Percentiles rank a stretch among this genome's conserved stretches.
These are phyloP conservation scores for Chaetomium olivaceum DNA, from an alignment of 2,329 filamentous ascomycete species.

Conservation along the genomic window DNA sequence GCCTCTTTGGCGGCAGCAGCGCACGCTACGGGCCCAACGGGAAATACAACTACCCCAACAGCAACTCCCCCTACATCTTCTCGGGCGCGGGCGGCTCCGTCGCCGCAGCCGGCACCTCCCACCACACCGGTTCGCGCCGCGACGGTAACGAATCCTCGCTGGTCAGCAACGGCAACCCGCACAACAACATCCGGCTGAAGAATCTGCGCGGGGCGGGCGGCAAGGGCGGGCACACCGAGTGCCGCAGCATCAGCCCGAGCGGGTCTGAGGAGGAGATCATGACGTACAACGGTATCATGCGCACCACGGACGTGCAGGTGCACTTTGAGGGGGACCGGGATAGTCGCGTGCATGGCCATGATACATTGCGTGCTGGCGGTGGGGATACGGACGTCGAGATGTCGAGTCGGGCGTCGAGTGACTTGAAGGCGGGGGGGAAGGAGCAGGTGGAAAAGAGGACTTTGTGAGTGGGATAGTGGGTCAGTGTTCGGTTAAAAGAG, in stretches of 20 bases:
- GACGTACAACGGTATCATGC: constrained; percentile 41
- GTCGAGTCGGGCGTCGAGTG: constrained; percentile 12
- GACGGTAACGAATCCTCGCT: background rate
- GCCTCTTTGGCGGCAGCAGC: constrained; percentile 28
- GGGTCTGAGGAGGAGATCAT: constrained; percentile 40
- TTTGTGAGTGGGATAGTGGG: background rate
- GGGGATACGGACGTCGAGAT: background rate
- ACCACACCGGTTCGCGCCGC: background rate
- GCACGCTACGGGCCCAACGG: constrained; percentile 24
- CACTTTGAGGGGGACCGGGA: constrained; percentile 6
- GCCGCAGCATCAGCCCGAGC: constrained; percentile 36
- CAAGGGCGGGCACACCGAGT: constrained; percentile 27
- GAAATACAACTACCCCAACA: constrained; percentile 15
- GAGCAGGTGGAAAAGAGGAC: background rate
- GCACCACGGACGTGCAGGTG: constrained; percentile 33
- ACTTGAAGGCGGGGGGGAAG: constrained; percentile 3
- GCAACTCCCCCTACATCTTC: constrained; percentile 13
- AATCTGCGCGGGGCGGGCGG: constrained; percentile 22
- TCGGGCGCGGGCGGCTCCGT: constrained; percentile 2
- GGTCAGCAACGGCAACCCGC: background rate
- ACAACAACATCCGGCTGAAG: constrained; percentile 22
- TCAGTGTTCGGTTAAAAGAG: background rate
- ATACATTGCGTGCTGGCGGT: background rate
- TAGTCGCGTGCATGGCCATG: background rate
- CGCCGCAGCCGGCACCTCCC: background rate